Evolutionary conservation across 306 rosid genomes (phyloP).

Genomic region (Comarum palustre): DNA sequence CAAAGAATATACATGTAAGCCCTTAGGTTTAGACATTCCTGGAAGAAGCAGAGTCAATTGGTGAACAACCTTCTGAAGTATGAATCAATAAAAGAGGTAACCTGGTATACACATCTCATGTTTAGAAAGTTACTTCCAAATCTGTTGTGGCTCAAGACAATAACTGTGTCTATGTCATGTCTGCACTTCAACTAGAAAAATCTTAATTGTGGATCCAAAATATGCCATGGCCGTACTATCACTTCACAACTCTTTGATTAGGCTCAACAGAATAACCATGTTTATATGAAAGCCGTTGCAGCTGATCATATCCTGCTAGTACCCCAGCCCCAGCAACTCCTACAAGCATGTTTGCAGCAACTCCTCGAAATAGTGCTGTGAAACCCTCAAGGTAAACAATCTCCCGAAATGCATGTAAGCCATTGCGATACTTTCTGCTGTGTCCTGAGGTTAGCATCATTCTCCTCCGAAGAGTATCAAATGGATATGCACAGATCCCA

Average conservation of each 20-base stretch:
- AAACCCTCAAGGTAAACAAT: conserved; percentile 74
- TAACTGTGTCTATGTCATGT: neutral
- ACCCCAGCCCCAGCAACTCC: conserved; percentile 98
- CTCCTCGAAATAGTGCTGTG: conserved; percentile 74
- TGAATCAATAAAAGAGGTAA: neutral
- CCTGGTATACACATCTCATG: conserved; percentile 1
- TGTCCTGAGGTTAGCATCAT: conserved; percentile 98
- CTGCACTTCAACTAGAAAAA: neutral
- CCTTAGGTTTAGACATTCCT: conserved; percentile 4
- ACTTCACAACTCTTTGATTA: conserved; percentile 45
- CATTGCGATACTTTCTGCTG: conserved; percentile 53
- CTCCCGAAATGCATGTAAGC: conserved; percentile 68
- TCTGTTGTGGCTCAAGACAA: neutral
- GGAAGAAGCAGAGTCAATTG: conserved; percentile 4
- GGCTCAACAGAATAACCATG: conserved; percentile 34
- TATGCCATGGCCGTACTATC: conserved; percentile 17
- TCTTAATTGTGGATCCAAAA: neutral
- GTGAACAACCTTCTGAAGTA: no score
- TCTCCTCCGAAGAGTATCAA: conserved; percentile 82
- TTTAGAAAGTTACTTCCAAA: neutral
- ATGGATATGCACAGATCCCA: conserved; percentile 91
- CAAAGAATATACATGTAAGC: conserved; percentile 10
- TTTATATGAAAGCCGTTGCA: conserved; percentile 55
- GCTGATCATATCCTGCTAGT: conserved; percentile 83
- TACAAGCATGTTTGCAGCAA: conserved; percentile 83